A percentile compares a stretch with the other conserved stretches of the same genome.
Conservation (phyloP, 1,284 basidiomycete genomes). For the Cystobasidiaceae sp. region DNA sequence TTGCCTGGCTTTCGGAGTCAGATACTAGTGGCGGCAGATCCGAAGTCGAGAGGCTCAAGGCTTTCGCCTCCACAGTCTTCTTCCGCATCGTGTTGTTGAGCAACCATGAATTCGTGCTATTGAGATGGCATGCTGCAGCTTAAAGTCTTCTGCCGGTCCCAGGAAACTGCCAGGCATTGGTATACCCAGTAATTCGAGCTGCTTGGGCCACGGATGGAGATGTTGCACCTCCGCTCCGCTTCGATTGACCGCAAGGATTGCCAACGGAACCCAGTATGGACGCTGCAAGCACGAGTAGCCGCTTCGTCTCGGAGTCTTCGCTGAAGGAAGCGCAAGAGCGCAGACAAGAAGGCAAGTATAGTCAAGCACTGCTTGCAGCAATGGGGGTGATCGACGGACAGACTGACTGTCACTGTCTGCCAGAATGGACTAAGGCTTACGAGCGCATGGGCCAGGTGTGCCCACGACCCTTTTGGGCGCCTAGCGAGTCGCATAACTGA, state of each 20-base stretch:
- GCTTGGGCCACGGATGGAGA: no score
- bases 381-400: no score
- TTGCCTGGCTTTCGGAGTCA: not conserved
- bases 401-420: no score
- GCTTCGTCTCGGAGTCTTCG: slow-evolving; percentile 19
- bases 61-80: slow-evolving; percentile 3
- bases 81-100: not conserved
- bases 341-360: slow-evolving; percentile 25
- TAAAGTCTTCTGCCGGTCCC: no score
- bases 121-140: not conserved
- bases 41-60: not conserved
- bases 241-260: no score
- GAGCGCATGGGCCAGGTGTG: slow-evolving; percentile 28
- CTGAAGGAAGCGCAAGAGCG: slow-evolving; percentile 27
- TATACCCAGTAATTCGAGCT: no score
- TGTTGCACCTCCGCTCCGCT: not conserved
- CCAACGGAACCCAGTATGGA: not conserved
- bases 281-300: slow-evolving; percentile 2
- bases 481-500: not conserved
- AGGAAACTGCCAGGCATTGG: no score
- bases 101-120: no score
- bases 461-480: not conserved
- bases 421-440: slow-evolving; percentile 32
- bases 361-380: no score
- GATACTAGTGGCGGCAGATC: not conserved